These are phyloP conservation scores for Penicillium frequentans DNA, from an alignment of 2,329 filamentous ascomycete species.

Conservation along the genomic window DNA sequence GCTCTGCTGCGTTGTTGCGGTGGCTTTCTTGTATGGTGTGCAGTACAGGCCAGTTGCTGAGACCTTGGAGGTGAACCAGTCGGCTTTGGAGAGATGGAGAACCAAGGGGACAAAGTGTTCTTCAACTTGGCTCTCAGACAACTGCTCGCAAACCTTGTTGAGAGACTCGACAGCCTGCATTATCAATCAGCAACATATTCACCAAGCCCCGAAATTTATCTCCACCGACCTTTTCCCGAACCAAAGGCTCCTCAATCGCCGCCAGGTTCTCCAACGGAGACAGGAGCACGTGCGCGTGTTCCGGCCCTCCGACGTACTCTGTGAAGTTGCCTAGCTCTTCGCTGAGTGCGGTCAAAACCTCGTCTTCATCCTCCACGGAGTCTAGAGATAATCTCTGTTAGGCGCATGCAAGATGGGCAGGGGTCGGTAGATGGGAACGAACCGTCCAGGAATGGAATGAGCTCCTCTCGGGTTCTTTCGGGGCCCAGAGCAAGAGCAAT, in stretches of 20 bases:
- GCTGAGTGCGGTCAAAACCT: slow-evolving; percentile 93
- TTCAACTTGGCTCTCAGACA: slow-evolving; percentile 90
- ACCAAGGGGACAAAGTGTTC: slow-evolving; percentile 96
- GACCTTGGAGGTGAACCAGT: slow-evolving; percentile 99
- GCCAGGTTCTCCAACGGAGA: slow-evolving; percentile 97
- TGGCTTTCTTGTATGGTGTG: slow-evolving; percentile 88
- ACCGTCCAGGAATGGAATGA: slow-evolving; percentile 99
- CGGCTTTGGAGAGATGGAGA: slow-evolving; percentile 93
- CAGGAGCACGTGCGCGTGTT: slow-evolving; percentile 92
- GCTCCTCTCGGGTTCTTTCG: slow-evolving; percentile 95
- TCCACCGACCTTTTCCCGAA: slow-evolving; percentile 83
- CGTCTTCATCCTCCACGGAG: slow-evolving; percentile 98
- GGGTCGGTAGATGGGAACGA: slow-evolving; percentile 43
- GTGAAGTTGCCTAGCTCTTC: slow-evolving; percentile 96
- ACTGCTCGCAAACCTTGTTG: slow-evolving; percentile 96
- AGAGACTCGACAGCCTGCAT: slow-evolving; percentile 91
- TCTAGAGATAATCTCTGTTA: slow-evolving; percentile 58
- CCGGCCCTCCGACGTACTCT: slow-evolving; percentile 93
- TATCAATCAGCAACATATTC: slow-evolving; percentile 5
- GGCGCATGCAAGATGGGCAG: slow-evolving; percentile 16
- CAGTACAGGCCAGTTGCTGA: slow-evolving; percentile 96
- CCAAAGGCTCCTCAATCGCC: slow-evolving; percentile 95
- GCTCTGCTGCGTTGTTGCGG: slow-evolving; percentile 81
- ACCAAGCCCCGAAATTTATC: neutral
- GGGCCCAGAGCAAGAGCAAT: slow-evolving; percentile 95